Base-by-base conservation (phyloP, 148 eudicot species). In the Agrostemma githago region DNA sequence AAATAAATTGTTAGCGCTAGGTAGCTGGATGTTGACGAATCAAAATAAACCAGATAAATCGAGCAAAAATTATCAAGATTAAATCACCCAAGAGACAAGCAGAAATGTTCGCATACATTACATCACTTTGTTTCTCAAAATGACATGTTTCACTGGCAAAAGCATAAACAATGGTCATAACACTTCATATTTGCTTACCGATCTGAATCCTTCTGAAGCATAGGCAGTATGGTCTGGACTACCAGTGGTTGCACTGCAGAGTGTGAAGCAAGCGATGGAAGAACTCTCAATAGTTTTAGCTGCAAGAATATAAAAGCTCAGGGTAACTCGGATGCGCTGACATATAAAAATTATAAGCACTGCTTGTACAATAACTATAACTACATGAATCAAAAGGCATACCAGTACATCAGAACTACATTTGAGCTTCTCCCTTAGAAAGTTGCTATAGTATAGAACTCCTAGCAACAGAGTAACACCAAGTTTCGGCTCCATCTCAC, bases 181-280 rank as follows among this genome's bases (percentile, higher is more conserved):
- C 54, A 39, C 6, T 60, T 17, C 15, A 34, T 53, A 77, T 58
- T 70, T 42, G 72, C 90, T 74, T 89, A 95, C 99, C 85, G 84
- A 77, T 92, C 87, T 44, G 86, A 84, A 83, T 90, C 91, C 74
- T 82, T 89, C 63, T 80, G 92, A 81, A 96, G 91, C 97, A 96
- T 96, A 44, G 99, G 99, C 77, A 86, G 75, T 41, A 96, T 78
- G 51, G 92, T 85, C 84, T 96, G 96, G 70, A 89, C 78, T 76
- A 92, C 62, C 48, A 96, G 77, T 2, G 99, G 96, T 51, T 84
- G 78, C 96, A 96, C 90, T 62, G 90, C 83, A 79, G 93, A 73
- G 76, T 96, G 92, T 57, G 96, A 90, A 80, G 91, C 99, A 74
- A 96, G 90, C 48, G 86, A 78, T 43, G 99, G 92, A 34, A 96